Evolutionary conservation across 192 early-diverging fungal genomes (phyloP).

Genomic region (Coemansia sp.): DNA sequence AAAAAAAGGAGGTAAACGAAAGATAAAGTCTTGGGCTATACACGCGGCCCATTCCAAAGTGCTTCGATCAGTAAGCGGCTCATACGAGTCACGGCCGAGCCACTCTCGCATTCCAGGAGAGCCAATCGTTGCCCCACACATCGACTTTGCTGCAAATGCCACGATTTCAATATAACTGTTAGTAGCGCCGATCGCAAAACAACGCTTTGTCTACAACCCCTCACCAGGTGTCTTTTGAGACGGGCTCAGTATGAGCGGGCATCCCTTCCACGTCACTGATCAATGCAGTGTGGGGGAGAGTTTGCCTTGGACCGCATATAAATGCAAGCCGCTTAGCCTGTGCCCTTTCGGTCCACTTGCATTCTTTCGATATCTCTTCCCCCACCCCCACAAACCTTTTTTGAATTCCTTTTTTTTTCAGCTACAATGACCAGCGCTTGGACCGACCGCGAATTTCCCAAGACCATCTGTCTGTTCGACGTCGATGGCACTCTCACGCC

Average conservation of each 20-base stretch:
- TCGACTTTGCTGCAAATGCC: not conserved
- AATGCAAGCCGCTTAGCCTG: not conserved
- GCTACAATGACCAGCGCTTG: constrained; percentile 44
- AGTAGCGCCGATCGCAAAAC: constrained; percentile 8
- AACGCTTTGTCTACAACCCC: not conserved
- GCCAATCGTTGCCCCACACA: constrained; percentile 8
- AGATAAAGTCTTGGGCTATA: constrained; percentile 2
- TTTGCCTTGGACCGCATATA: constrained; percentile 4
- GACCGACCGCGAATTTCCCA: constrained; percentile 69
- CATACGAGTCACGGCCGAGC: constrained; percentile 6
- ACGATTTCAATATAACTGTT: not conserved
- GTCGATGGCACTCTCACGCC: constrained; percentile 98
- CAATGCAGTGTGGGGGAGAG: not conserved
- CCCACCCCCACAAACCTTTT: not conserved
- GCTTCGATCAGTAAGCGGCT: not conserved
- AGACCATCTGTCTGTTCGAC: constrained; percentile 91
- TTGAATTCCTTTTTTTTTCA: not conserved
- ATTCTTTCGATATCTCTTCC: constrained; percentile 3
- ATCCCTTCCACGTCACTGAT: not conserved
- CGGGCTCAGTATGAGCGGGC: not conserved
- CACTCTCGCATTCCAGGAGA: not conserved
- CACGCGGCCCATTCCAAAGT: not conserved
- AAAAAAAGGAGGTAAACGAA: not conserved
- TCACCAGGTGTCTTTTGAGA: not conserved
- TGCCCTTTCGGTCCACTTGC: not conserved